Evolutionary conservation across 225 moss, liverwort and hornwort genomes (phyloP), one percentile per base, ranked within the genome.

Genomic region (Sphagnum contortum): DNA sequence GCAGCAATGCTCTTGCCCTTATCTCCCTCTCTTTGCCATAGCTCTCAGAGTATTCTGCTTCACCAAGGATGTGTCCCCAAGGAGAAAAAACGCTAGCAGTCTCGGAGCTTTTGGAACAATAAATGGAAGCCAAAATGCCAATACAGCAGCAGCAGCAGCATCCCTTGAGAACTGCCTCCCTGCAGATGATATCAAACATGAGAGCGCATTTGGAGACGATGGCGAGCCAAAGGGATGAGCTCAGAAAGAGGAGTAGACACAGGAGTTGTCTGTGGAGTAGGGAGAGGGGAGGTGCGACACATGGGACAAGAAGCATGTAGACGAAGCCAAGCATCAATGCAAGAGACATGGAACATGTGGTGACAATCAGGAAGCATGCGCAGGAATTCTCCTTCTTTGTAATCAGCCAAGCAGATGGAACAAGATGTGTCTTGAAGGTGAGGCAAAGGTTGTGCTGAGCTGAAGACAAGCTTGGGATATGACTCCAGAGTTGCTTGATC

Each of bases 241-340:
- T 89, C 89, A 4, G 84, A 89, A 8, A 87, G 77, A 12, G 87
- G 87, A 13, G 87, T 84, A 50, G 89, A 89, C 62, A 84, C 74
- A 10, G 89, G 87, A 3, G 89, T 89, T 8, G 79, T 54, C 9
- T 81, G 71, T 0, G 89, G 89, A 5, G 89, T 83, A 14, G 87
- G 84, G 56, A 87, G 70, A 0, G 87, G 87, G 2, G 89, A 89
- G 3, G 81, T 87, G 59, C 89, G 83, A 69, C 89, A 89, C 81
- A 89, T 82, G 59, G 84, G 89, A 65, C 89, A 89, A 2, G 87
- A 89, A 4, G 87, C 89, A 63, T 89, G 89, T 56, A 87, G 67
- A 0, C 89, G 68, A 45, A 87, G 75, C 89, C 89, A 89, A 4
- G 81, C 83, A 60, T 89, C 89, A 50, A 89, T 89, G 14, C 89